phyloP scores from a whole-genome alignment of 2,329 filamentous ascomycete species.

The Pezicula carpinea region DNA sequence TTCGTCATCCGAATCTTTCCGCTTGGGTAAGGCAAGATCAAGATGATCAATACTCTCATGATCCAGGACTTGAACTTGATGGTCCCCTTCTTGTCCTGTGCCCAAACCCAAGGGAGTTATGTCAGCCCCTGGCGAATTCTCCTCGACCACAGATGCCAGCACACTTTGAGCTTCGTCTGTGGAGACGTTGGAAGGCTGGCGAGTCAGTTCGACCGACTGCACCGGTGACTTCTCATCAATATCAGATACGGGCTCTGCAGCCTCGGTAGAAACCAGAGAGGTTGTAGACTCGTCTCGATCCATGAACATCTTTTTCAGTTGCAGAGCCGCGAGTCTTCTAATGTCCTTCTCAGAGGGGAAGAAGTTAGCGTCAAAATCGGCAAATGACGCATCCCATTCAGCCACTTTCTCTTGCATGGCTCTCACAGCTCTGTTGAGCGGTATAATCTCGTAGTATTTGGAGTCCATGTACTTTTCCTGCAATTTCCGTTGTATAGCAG shows the following conservation, averaged over 20 bases:
- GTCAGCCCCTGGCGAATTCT: constrained; percentile 29
- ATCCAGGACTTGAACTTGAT: constrained; percentile 31
- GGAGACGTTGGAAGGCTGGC: constrained; percentile 36
- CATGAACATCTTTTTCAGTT: constrained; percentile 91
- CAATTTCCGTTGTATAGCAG: constrained; percentile 66
- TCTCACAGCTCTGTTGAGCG: constrained; percentile 81
- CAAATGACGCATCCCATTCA: constrained; percentile 88
- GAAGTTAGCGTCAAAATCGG: constrained; percentile 87
- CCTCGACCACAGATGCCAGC: constrained; percentile 59
- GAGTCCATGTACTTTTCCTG: constrained; percentile 90
- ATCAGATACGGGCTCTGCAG: constrained; percentile 48
- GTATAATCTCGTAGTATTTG: constrained; percentile 95
- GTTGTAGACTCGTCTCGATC: constrained; percentile 77
- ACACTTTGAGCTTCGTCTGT: constrained; percentile 61
- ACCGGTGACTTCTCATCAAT: constrained; percentile 38
- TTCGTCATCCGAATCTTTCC: constrained; percentile 5
- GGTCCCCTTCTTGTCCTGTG: background rate
- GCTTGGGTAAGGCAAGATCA: constrained; percentile 46
- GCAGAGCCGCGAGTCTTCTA: constrained; percentile 81
- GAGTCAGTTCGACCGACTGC: constrained; percentile 20
- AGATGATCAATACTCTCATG: constrained; percentile 55
- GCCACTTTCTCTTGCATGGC: constrained; percentile 90
- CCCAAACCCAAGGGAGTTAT: background rate
- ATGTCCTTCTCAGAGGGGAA: constrained; percentile 96
- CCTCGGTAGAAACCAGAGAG: constrained; percentile 66